Percentiles rank a stretch among this genome's conserved stretches.
Conservation (phyloP, 140 eudicot genomes). For the Flaveria floridana region DNA sequence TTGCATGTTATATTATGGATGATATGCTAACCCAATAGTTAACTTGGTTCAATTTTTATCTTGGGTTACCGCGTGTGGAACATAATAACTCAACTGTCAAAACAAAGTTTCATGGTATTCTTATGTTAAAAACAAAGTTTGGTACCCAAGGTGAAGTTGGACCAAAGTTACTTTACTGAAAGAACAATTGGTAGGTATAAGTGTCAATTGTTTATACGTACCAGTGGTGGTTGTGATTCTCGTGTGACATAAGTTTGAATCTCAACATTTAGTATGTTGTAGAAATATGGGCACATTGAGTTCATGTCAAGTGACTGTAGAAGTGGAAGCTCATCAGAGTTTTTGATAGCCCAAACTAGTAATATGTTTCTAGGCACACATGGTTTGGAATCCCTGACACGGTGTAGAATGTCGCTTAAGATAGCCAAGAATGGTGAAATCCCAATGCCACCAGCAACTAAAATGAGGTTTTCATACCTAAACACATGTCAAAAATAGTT, state of each 20-base stretch:
- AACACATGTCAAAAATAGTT: not conserved
- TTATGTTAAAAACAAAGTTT: too few relatives aligned
- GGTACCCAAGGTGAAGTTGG: too few relatives aligned
- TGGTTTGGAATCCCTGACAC: constrained; percentile 53
- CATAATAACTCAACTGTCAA: too few relatives aligned
- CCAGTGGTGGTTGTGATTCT: constrained; percentile 75
- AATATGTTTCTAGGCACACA: constrained; percentile 70
- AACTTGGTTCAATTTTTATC: not conserved
- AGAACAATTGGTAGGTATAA: not conserved
- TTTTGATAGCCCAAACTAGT: constrained; percentile 85
- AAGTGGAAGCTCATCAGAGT: constrained; percentile 79
- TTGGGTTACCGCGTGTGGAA: too few relatives aligned
- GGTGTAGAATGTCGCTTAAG: constrained; percentile 72
- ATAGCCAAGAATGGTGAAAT: constrained; percentile 89
- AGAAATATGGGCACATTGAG: constrained; percentile 62
- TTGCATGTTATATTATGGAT: not conserved
- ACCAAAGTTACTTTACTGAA: not conserved
- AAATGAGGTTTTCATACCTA: constrained; percentile 81
- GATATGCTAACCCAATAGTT: not conserved
- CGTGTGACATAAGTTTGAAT: constrained; percentile 84
- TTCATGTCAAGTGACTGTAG: constrained; percentile 62
- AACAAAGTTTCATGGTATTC: too few relatives aligned
- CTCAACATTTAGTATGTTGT: constrained; percentile 65
- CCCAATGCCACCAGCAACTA: constrained; percentile 97
- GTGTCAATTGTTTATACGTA: constrained; percentile 22